Evolutionary conservation across 2,329 filamentous ascomycete species (phyloP).

Genomic region (Colletotrichum caudatum): DNA sequence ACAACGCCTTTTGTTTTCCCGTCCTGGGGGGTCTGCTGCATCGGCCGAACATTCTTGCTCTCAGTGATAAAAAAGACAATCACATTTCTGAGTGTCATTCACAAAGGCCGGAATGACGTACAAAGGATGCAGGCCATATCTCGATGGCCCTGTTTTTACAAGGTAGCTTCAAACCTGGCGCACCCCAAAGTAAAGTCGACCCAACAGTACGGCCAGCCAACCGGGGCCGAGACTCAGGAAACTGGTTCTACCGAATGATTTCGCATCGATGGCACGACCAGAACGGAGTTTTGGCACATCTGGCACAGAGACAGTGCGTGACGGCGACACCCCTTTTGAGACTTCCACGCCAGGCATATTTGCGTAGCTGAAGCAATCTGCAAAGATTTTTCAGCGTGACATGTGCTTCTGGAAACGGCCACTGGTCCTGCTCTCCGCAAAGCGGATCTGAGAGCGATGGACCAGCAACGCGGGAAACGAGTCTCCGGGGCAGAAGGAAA

Average conservation of each 20-base stretch:
- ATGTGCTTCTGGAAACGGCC: slow-evolving; percentile 20
- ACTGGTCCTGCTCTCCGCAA: slow-evolving; percentile 16
- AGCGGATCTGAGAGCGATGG: slow-evolving; percentile 28
- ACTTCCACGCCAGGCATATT: slow-evolving; percentile 1
- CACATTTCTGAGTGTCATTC: slow-evolving; percentile 23
- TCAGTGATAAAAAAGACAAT: slow-evolving; percentile 19
- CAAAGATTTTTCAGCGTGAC: slow-evolving; percentile 17
- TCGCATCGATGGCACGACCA: slow-evolving; percentile 23
- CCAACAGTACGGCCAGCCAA: slow-evolving; percentile 33
- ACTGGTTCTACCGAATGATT: slow-evolving; percentile 30
- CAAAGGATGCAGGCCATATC: slow-evolving; percentile 8
- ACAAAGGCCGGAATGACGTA: slow-evolving; percentile 33
- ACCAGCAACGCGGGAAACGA: slow-evolving; percentile 32
- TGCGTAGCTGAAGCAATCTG: slow-evolving; percentile 22
- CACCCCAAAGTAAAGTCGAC: slow-evolving; percentile 12
- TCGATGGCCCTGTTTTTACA: slow-evolving; percentile 7
- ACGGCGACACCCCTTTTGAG: background rate
- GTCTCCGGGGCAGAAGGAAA: slow-evolving; percentile 24
- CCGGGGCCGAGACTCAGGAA: slow-evolving; percentile 23
- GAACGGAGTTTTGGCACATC: slow-evolving; percentile 10
- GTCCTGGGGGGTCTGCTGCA: background rate
- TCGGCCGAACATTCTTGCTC: slow-evolving; percentile 17
- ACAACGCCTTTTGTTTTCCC: slow-evolving; percentile 4
- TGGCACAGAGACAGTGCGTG: slow-evolving; percentile 24
- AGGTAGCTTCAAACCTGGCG: slow-evolving; percentile 3